Evolutionary conservation across 2,329 filamentous ascomycete species (phyloP).

Genomic region (Talaromyces sp.): DNA sequence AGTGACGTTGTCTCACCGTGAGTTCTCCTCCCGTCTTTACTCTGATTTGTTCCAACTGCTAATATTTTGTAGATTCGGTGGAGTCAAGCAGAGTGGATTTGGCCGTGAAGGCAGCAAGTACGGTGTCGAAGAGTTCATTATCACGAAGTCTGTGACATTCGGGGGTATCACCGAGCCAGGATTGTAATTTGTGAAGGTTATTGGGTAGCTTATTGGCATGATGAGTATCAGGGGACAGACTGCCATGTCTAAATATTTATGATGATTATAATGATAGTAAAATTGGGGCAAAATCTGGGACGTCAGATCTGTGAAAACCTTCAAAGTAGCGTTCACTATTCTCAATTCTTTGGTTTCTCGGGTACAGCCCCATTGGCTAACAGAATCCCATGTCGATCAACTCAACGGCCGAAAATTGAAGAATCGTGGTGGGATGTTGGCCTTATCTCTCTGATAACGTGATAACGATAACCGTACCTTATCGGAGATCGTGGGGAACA

Average conservation of each 20-base stretch:
- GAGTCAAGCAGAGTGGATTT: slow-evolving; percentile 79
- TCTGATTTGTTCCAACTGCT: slow-evolving; percentile 17
- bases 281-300: background rate
- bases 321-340: background rate
- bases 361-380: no score
- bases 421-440: background rate
- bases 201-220: background rate
- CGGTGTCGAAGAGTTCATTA: slow-evolving; percentile 72
- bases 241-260: background rate
- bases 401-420: background rate
- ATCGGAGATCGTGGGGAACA: background rate
- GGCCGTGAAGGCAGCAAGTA: slow-evolving; percentile 76
- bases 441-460: background rate
- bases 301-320: background rate
- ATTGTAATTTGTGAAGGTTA: slow-evolving; percentile 2
- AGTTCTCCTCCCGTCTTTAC: slow-evolving; percentile 27
- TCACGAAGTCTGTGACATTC: slow-evolving; percentile 68
- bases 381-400: no score
- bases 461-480: slow-evolving; percentile 2
- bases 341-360: no score
- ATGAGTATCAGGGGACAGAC: background rate
- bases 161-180: slow-evolving; percentile 60
- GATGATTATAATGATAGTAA: background rate
- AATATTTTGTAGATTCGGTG: slow-evolving; percentile 61
- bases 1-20: slow-evolving; percentile 54